Base-by-base conservation (phyloP, 139 green algal genomes). In the Eudorina sp. region DNA sequence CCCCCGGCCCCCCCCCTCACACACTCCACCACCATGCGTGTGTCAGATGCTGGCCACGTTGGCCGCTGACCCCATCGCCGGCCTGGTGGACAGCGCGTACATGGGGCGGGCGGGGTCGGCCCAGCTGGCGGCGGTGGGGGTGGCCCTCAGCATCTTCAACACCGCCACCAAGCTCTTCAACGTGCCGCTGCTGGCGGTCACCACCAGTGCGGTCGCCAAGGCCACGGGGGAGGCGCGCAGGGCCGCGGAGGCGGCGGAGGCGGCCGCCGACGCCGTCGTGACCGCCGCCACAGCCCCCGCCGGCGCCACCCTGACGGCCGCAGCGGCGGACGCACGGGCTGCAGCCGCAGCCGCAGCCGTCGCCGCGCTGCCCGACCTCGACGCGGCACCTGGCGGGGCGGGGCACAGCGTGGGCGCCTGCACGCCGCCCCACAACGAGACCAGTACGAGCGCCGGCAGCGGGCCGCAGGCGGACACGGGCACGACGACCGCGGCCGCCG, bases 111-210 rank as follows among this genome's bases (percentile, higher is more conserved):
- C 90, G 89, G 94, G 92, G 48, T 85, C 89, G n/a, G 53, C 64
- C 0, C 77, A 96, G 87, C 89, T 97, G 27, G 95, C 94, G 21
- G 94, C 83, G 9, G 90, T 95, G 21, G 96, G 93, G 11, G 90
- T 97, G 29, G 94, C 92, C 0, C 91, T 98, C 0, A 93, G 88
- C 14, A 83, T 97, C n/a, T 97, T 95, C 91, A 95, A 92, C 87
- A 94, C 94, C 21, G 81, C 91, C 45, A 95, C 94, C 38, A 97
- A 96, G 84, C 79, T 98, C 19, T 86, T 97, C 64, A 98, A 98
- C 80, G 85, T 96, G 72, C 95, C 95, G 7, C 88, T 98, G 18
- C 90, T 98, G 41, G 85, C 85, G 0, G 93, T 97, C 25, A 97
- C 95, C 7, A 98, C 96, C 3, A 95, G 85, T 40, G 84, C 70